A percentile compares a stretch with the other conserved stretches of the same genome.
Evolutionary conservation across 305 asterid species (phyloP).

Genomic region (Nicotiana rustica): DNA sequence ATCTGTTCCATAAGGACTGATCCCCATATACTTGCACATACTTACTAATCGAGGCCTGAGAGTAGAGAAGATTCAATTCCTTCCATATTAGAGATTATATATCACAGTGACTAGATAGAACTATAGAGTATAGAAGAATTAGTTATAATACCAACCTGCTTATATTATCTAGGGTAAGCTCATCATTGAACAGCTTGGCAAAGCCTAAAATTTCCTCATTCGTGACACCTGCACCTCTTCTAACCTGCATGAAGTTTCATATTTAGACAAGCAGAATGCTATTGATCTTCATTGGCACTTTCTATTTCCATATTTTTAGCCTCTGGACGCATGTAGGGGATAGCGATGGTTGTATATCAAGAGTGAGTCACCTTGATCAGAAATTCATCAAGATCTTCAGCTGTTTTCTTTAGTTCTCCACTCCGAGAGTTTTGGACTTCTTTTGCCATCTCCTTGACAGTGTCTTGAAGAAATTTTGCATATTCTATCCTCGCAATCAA

Average conservation of each 20-base stretch:
- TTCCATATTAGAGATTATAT: conserved; percentile 7
- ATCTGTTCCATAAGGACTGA: conserved; percentile 81
- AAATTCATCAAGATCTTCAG: conserved; percentile 63
- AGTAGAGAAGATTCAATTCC: conserved; percentile 36
- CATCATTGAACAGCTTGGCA: conserved; percentile 93
- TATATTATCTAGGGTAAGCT: conserved; percentile 87
- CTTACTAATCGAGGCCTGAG: conserved; percentile 84
- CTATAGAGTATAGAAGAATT: conserved; percentile 30
- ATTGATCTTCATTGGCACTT: background rate
- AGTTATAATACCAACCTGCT: conserved; percentile 62
- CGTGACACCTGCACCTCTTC: conserved; percentile 80
- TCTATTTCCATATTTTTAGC: background rate
- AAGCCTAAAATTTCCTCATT: conserved; percentile 87
- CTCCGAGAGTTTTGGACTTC: conserved; percentile 57
- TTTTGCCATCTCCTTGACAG: conserved; percentile 64
- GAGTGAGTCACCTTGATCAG: conserved; percentile 50
- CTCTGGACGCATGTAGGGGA: conserved; percentile 35
- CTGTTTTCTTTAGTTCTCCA: conserved; percentile 59
- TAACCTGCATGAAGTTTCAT: conserved; percentile 56
- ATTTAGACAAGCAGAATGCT: conserved; percentile 21
- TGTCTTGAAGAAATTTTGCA: conserved; percentile 64
- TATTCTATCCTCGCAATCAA: conserved; percentile 57
- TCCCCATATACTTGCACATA: conserved; percentile 98
- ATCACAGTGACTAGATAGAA: conserved; percentile 27
- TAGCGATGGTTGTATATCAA: conserved; percentile 32